Conservation (phyloP, 495 filamentous ascomycete species). For the Penicillium maclennaniae region DNA sequence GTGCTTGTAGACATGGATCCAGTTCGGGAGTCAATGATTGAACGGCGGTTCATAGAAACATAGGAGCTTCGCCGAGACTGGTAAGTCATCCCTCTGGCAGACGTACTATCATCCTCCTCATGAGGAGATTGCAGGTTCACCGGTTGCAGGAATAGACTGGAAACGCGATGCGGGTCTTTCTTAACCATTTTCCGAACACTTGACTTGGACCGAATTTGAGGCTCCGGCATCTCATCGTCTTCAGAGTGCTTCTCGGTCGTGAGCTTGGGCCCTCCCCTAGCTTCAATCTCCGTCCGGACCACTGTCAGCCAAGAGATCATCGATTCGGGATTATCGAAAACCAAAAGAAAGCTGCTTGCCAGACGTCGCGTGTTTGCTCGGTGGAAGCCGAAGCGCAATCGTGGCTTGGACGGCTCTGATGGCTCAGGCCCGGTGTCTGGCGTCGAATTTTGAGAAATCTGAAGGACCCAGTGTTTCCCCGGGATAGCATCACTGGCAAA, state of each 20-base stretch:
- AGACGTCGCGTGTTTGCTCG: slow-evolving; percentile 56
- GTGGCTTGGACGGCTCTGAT: slow-evolving; percentile 52
- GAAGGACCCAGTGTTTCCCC: slow-evolving; percentile 87
- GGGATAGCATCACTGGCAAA: slow-evolving; percentile 93
- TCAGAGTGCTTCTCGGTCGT: slow-evolving; percentile 49
- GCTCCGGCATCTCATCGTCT: slow-evolving; percentile 22
- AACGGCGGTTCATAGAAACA: slow-evolving; percentile 30
- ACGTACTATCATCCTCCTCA: slow-evolving; percentile 28
- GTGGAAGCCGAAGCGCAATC: slow-evolving; percentile 68
- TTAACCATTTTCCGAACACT: slow-evolving; percentile 36
- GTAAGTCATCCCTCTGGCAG: slow-evolving; percentile 20
- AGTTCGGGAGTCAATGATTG: slow-evolving; percentile 30
- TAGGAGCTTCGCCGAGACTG: slow-evolving; percentile 32
- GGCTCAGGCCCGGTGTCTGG: slow-evolving; percentile 52
- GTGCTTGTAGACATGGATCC: slow-evolving; percentile 22
- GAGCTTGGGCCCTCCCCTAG: slow-evolving; percentile 63
- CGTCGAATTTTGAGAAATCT: slow-evolving; percentile 72
- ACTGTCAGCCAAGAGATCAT: slow-evolving; percentile 78
- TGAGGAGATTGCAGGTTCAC: slow-evolving; percentile 24
- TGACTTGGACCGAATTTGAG: slow-evolving; percentile 40
- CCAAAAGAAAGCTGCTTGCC: slow-evolving; percentile 67
- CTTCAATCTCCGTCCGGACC: slow-evolving; percentile 64
- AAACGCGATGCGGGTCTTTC: slow-evolving; percentile 58
- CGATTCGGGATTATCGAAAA: slow-evolving; percentile 74
- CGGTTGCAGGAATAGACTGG: slow-evolving; percentile 58